A percentile compares a stretch with the other conserved stretches of the same genome.
phyloP scores from a whole-genome alignment of 305 asterid genomes.

The Withania somnifera region DNA sequence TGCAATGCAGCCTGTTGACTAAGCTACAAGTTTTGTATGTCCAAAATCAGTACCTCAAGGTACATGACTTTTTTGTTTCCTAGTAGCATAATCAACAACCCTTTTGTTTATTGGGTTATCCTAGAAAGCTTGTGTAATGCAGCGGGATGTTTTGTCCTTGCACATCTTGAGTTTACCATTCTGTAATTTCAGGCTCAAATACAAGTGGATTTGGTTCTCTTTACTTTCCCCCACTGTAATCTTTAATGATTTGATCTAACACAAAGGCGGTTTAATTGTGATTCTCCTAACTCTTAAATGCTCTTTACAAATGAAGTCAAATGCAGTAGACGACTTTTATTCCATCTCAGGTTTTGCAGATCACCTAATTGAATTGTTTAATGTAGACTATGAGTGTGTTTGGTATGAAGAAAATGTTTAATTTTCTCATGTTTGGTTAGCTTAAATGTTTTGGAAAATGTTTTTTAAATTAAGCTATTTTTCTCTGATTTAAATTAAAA shows the following conservation, averaged over 20 bases:
- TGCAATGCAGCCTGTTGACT: background rate
- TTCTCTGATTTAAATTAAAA: too few species aligned
- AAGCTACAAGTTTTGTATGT: background rate
- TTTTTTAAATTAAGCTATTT: too few species aligned
- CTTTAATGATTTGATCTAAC: background rate
- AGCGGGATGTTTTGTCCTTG: background rate
- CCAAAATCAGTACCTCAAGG: background rate
- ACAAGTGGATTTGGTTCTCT: too few species aligned
- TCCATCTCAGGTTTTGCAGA: background rate
- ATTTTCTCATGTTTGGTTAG: too few species aligned
- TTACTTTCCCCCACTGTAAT: too few species aligned
- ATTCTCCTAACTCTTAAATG: too few species aligned
- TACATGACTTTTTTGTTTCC: background rate
- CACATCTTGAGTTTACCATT: background rate
- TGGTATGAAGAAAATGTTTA: too few species aligned
- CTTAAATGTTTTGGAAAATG: too few species aligned
- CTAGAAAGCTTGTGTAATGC: background rate
- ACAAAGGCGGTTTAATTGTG: too few species aligned
- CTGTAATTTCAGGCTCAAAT: too few species aligned
- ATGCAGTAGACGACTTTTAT: too few species aligned
- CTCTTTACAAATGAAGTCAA: too few species aligned
- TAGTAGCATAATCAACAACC: background rate
- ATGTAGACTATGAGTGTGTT: background rate
- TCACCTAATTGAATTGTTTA: background rate
- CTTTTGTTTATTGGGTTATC: background rate